phyloP scores from a whole-genome alignment of 2,329 filamentous ascomycete genomes.

The Tolypocladium tundrense region DNA sequence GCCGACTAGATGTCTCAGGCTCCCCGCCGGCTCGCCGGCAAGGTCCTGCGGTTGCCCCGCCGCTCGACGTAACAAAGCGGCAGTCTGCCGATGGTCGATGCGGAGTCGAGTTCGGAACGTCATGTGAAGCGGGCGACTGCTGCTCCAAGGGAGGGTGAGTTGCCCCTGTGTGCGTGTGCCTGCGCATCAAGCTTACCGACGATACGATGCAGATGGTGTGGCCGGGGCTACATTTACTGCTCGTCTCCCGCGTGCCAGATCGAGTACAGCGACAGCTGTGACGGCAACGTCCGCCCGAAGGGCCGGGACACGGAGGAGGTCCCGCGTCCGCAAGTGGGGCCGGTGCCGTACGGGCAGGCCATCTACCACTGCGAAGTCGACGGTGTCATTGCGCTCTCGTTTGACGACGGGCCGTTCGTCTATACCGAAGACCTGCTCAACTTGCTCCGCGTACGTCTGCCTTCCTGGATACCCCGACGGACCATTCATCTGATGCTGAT shows the following conservation, averaged over 20 bases:
- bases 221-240: conserved; percentile 44
- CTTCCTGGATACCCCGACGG: no score
- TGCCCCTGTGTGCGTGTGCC: no score
- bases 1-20: not conserved
- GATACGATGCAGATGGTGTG: conserved; percentile 37
- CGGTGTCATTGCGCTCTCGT: conserved; percentile 31
- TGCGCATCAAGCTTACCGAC: no score
- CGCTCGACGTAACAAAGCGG: conserved; percentile 4
- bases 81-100: conserved; percentile 31
- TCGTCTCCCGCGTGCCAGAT: conserved; percentile 52
- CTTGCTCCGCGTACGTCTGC: conserved; percentile 15
- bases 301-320: conserved; percentile 45
- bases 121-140: conserved; percentile 25
- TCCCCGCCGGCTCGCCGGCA: not conserved
- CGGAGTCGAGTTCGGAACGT: conserved; percentile 23
- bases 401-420: conserved; percentile 33
- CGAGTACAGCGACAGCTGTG: conserved; percentile 49
- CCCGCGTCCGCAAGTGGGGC: conserved; percentile 41
- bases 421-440: conserved; percentile 32
- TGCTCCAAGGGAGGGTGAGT: conserved; percentile 32
- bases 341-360: conserved; percentile 42
- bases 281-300: conserved; percentile 41
- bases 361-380: conserved; percentile 30
- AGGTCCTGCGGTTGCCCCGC: no score
- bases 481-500: no score